phyloP scores from a whole-genome alignment of 257 asterid species.

The Agastache rugosa region DNA sequence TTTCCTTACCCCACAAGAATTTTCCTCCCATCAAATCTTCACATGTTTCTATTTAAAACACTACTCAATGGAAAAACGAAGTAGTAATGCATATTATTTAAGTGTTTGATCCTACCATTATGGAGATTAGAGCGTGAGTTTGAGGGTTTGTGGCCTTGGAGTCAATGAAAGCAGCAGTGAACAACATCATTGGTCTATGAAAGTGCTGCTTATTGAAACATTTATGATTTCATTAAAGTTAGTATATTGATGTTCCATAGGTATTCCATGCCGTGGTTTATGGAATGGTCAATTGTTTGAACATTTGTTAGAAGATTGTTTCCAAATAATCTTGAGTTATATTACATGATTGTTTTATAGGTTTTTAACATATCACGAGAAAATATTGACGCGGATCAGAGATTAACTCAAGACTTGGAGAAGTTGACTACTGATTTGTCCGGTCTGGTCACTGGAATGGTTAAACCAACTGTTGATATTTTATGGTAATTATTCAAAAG shows the following conservation, averaged over 20 bases:
- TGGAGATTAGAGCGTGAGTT: constrained; percentile 24
- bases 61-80: constrained; percentile 15
- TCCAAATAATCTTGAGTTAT: constrained; percentile 20
- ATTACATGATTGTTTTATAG: constrained; percentile 46
- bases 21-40: constrained; percentile 11
- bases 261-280: constrained; percentile 1
- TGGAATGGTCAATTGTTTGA: constrained; percentile 29
- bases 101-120: constrained; percentile 33
- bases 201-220: constrained; percentile 27
- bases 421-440: constrained; percentile 91
- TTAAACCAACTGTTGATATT: constrained; percentile 96
- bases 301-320: constrained; percentile 23
- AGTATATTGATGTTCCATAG: background rate
- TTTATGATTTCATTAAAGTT: constrained; percentile 4
- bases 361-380: constrained; percentile 74
- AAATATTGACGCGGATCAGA: constrained; percentile 93
- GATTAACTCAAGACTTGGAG: constrained; percentile 97
- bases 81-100: constrained; percentile 4
- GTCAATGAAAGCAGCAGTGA: constrained; percentile 12
- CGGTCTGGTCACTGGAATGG: constrained; percentile 99
- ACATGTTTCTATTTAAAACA: constrained; percentile 21
- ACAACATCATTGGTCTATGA: constrained; percentile 12
- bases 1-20: background rate
- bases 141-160: constrained; percentile 23
- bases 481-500: constrained; percentile 63